Evolutionary conservation across 352 stramenopile species (phyloP), one percentile per base, ranked within the genome.

Genomic region (Phytophthora melonis): DNA sequence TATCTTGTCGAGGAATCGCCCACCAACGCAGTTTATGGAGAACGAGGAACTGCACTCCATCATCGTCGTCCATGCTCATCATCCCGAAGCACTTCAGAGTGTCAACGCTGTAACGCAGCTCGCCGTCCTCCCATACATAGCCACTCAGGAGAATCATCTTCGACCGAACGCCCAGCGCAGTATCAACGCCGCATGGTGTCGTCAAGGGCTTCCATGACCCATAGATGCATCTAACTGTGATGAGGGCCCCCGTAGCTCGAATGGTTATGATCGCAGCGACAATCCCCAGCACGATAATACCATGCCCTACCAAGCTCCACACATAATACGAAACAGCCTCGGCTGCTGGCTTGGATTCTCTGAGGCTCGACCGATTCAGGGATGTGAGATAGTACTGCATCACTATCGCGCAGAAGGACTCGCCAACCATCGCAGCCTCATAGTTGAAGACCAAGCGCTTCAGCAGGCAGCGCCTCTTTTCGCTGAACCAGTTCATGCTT

Each of bases 371-470:
- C 18, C 45, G 58, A 27, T 77, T 72, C 11, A 73, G 36, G 3
- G 34, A 59, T 3, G 70, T 73, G n/a, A 77, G 64, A 21, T 69
- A 69, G 39, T 66, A 66, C 25, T 68, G 64, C 56, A 68, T 61
- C 21, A 54, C 47, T 27, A 56, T 27, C 16, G 63, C 64, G 18
- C 69, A 65, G 14, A 54, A 54, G 13, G 63, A 64, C 21, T 68
- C 68, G 11, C 68, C 68, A 23, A 64, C 18, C 32, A 76, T 62
- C 3, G 69, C 63, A 2, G 63, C 66, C 57, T 76, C 69, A 16
- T 70, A 72, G 50, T 70, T 76, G 43, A 76, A 76, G 8, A 76
- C 52, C 7, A 76, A 39, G 0, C 69, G 57, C 34, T 72, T 75
- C 0, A 64, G 52, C 6, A 67, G 6, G 9, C 49, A 43, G 6